Evolutionary conservation across 805 yeast genomes (phyloP).

Genomic region (Schizosaccharomyces lindneri): DNA sequence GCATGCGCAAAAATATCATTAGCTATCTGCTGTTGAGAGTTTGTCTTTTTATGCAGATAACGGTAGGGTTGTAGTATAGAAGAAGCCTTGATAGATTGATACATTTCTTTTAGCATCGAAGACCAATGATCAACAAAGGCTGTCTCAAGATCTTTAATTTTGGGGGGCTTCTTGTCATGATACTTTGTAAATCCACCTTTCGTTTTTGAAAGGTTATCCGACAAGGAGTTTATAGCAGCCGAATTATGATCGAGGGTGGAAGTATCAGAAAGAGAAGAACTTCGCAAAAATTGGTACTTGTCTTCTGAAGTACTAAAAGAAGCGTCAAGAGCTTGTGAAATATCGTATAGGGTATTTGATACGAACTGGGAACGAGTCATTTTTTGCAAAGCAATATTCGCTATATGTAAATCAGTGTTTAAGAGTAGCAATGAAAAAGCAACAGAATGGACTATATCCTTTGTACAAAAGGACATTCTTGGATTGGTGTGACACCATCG

Average conservation of each 20-base stretch:
- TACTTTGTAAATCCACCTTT: not conserved
- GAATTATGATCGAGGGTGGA: not conserved
- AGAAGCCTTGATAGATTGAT: not conserved
- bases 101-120: not conserved
- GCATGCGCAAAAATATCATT: too few relatives aligned
- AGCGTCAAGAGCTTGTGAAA: not conserved
- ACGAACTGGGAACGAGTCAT: slow-evolving; percentile 22
- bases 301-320: not conserved
- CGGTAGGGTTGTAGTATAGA: not conserved
- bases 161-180: not conserved
- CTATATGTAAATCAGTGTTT: slow-evolving; percentile 53
- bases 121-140: not conserved
- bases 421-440: slow-evolving; percentile 46
- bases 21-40: not conserved
- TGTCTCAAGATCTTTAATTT: too few relatives aligned
- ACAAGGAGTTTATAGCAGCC: not conserved
- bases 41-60: not conserved
- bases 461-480: slow-evolving; percentile 4
- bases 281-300: not conserved
- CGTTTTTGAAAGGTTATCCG: not conserved
- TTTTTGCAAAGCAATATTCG: slow-evolving; percentile 16
- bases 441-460: slow-evolving; percentile 35
- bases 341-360: slow-evolving; percentile 19
- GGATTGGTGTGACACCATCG: slow-evolving; percentile 26
- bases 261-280: not conserved